Conservation (phyloP, 176 grass and related monocot genomes). For the Melocanna baccifera region DNA sequence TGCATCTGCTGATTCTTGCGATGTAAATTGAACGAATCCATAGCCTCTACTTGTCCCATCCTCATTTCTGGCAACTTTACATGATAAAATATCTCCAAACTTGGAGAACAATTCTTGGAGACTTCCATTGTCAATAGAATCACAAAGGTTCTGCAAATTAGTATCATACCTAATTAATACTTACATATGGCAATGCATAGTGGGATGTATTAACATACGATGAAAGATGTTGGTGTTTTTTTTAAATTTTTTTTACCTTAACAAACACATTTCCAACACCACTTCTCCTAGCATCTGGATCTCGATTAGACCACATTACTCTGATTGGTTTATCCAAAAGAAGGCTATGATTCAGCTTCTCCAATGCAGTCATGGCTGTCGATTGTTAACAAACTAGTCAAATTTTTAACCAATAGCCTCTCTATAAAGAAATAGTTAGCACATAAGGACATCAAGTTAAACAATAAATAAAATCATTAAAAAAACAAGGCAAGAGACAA, state of each 20-base stretch:
- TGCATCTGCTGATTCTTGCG: constrained; percentile 44
- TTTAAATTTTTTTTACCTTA: constrained; percentile 53
- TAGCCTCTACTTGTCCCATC: constrained; percentile 58
- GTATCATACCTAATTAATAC: background rate
- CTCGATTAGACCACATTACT: constrained; percentile 80
- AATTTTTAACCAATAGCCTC: constrained; percentile 1
- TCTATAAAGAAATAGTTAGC: background rate
- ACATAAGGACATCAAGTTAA: background rate
- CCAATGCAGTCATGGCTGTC: constrained; percentile 49
- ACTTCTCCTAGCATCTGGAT: constrained; percentile 63
- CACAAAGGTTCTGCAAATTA: constrained; percentile 59
- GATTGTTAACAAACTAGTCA: constrained; percentile 18
- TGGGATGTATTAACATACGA: background rate
- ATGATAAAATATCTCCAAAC: constrained; percentile 74
- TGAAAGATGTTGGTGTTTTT: background rate
- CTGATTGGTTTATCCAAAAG: constrained; percentile 65
- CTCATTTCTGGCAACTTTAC: constrained; percentile 69
- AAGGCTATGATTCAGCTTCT: constrained; percentile 62
- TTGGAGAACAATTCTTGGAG: constrained; percentile 69
- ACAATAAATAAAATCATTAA: background rate
- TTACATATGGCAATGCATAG: background rate
- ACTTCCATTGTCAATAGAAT: constrained; percentile 36
- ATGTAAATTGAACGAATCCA: constrained; percentile 78
- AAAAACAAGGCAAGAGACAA: background rate
- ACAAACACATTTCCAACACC: constrained; percentile 87